These are phyloP conservation scores for Thozetella sp. DNA, from an alignment of 495 filamentous ascomycete genomes.

Conservation along the genomic window DNA sequence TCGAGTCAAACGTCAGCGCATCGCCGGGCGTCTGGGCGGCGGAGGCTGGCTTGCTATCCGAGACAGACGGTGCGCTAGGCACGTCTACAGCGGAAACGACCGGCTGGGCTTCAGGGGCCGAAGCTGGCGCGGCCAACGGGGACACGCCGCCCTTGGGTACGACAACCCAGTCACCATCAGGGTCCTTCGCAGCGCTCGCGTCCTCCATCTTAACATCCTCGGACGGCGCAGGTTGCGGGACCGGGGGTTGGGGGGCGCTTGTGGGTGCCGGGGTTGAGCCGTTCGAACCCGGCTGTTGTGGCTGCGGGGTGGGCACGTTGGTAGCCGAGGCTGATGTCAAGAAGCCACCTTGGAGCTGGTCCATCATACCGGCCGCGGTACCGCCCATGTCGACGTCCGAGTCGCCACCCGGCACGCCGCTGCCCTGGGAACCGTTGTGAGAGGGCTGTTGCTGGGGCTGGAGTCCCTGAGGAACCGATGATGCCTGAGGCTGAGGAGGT, in stretches of 20 bases:
- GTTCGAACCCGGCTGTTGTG: constrained; percentile 39
- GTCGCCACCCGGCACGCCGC: constrained; percentile 55
- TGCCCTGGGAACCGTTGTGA: constrained; percentile 45
- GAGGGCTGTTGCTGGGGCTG: constrained; percentile 31
- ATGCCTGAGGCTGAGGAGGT: constrained; percentile 19
- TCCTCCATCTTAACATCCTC: constrained; percentile 38
- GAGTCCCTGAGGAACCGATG: constrained; percentile 8
- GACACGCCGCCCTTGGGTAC: constrained; percentile 45
- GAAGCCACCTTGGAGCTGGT: constrained; percentile 62
- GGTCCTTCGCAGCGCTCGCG: constrained; percentile 13
- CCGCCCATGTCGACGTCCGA: constrained; percentile 69
- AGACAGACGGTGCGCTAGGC: constrained; percentile 4
- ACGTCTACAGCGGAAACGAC: constrained; percentile 10
- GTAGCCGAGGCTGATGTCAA: constrained; percentile 52
- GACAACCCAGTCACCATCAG: constrained; percentile 53
- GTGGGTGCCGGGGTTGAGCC: constrained; percentile 46
- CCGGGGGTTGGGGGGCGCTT: constrained; percentile 33
- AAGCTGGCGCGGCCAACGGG: constrained; percentile 17
- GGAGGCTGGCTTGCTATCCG: constrained; percentile 34
- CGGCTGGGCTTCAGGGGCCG: too few relatives aligned
- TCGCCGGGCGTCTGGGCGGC: constrained; percentile 36
- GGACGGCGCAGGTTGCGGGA: constrained; percentile 18
- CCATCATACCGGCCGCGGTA: constrained; percentile 60
- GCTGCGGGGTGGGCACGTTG: constrained; percentile 46
- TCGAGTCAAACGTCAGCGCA: constrained; percentile 34